Base-by-base conservation (phyloP, 2,329 filamentous ascomycete species). In the Leptographium galeiforme region DNA sequence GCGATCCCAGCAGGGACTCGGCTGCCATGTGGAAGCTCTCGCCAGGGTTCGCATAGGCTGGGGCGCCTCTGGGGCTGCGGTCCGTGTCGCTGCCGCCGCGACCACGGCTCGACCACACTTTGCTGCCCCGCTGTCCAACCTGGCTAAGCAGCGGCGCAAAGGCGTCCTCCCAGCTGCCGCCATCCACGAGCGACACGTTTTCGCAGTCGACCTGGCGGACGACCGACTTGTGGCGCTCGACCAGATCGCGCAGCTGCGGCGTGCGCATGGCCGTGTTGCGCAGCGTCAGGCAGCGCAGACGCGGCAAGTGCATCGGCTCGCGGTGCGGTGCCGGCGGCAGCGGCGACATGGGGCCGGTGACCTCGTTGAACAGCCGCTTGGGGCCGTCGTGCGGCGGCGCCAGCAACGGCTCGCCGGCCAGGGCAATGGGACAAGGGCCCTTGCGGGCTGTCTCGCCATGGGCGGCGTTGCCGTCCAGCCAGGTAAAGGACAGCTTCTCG, bases 201-300 rank as follows among this genome's bases (percentile, higher is more conserved):
- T 89, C 82, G 65, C 94, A 89, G 64, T 89, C 83, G 63, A 91
- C 88, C 63, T 91, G 85, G 58, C 78, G 75, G 47, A 94, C 78
- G 0, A 81, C 84, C 53, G 72, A 71, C 34, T 79, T 76, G 67
- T 95, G 87, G 13, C 72, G 70, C 50, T 73, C 68, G 55, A 93
- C 82, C 57, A 95, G 80, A 14, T 75, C 72, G 45, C 80, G 76
- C 55, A 94, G 77, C 66, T 93, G 87, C 1, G 74, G 69, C 8
- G 82, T 81, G 57, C 85, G 84, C 74, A 90, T 82, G 38, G 78
- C 73, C 12, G 81, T 77, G 63, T 94, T 94, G 60, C 83, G 78
- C 41, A 94, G 70, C 59, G 83, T 76, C 68, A 94, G 76, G 60
- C 79, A 77, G 40, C 79, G 76, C 56, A 94, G 70, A 59, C 76